Percentiles rank a stretch among this genome's conserved stretches.
These are phyloP conservation scores for Histomonas meleagridis DNA, from an alignment of 208 protist species.

Conservation along the genomic window DNA sequence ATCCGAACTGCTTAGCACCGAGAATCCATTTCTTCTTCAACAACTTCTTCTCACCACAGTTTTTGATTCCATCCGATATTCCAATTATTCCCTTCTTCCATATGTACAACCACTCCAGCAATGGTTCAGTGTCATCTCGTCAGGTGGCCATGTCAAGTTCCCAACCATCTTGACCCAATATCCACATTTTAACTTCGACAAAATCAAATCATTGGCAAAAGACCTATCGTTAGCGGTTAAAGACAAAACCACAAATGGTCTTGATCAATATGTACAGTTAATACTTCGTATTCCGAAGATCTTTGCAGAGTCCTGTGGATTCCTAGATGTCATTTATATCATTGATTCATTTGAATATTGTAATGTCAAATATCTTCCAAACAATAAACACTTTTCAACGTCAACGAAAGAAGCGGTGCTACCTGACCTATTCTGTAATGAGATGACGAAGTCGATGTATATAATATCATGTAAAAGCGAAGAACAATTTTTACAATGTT, in stretches of 20 bases:
- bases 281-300: neutral
- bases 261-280: neutral
- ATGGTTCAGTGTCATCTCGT: neutral
- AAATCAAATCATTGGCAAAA: neutral
- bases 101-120: neutral
- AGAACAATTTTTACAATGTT: neutral
- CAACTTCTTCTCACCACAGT: neutral
- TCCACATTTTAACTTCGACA: neutral
- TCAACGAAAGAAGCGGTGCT: neutral
- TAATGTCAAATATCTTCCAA: neutral
- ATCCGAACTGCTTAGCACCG: neutral
- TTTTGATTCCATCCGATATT: neutral
- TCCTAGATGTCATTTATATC: neutral
- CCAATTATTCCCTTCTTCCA: neutral
- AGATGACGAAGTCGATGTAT: neutral
- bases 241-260: neutral
- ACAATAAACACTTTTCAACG: neutral
- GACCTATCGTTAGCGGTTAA: neutral
- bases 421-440: neutral
- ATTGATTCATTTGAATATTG: constrained; percentile 19
- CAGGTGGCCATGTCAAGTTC: neutral
- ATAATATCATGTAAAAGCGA: neutral
- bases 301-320: neutral
- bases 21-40: neutral
- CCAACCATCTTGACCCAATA: neutral